A percentile compares a stretch with the other conserved stretches of the same genome.
These are phyloP conservation scores for Astrothelium macrocarpum DNA, from an alignment of 495 filamentous ascomycete species.

Conservation along the genomic window DNA sequence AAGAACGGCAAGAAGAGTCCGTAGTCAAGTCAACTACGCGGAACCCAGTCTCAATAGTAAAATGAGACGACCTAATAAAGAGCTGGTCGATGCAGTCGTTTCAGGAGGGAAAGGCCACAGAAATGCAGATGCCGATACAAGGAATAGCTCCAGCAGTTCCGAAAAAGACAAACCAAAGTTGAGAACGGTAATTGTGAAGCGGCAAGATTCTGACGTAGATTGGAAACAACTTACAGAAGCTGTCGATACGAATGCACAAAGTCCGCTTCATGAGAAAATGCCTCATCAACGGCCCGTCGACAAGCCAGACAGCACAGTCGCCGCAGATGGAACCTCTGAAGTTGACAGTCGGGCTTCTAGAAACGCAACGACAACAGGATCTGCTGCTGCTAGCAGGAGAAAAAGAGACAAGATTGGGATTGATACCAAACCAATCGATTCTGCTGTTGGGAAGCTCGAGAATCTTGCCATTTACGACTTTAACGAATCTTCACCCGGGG, in stretches of 20 bases:
- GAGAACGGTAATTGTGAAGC: constrained; percentile 16
- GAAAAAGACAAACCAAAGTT: constrained; percentile 11
- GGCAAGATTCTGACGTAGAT: constrained; percentile 6
- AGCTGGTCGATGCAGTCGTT: constrained; percentile 31
- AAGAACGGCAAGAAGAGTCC: constrained; percentile 28
- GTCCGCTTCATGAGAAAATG: constrained; percentile 15
- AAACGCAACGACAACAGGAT: constrained; percentile 1
- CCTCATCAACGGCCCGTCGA: background rate
- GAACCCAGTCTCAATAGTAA: constrained; percentile 33
- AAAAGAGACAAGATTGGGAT: constrained; percentile 13
- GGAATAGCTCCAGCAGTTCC: background rate
- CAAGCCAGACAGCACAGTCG: background rate
- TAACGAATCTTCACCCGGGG: constrained; percentile 25
- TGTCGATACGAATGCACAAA: background rate
- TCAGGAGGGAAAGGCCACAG: background rate
- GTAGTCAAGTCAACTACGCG: constrained; percentile 33
- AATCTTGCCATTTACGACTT: constrained; percentile 32
- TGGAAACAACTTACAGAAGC: constrained; percentile 14
- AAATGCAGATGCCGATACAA: background rate
- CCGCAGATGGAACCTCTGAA: background rate
- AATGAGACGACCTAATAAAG: constrained; percentile 33
- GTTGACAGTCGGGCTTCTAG: background rate
- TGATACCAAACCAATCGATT: background rate
- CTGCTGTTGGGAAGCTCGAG: constrained; percentile 15
- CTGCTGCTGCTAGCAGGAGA: constrained; percentile 14